Conservation (phyloP, 495 filamentous ascomycete genomes). For the Aspergillus avenaceus region DNA sequence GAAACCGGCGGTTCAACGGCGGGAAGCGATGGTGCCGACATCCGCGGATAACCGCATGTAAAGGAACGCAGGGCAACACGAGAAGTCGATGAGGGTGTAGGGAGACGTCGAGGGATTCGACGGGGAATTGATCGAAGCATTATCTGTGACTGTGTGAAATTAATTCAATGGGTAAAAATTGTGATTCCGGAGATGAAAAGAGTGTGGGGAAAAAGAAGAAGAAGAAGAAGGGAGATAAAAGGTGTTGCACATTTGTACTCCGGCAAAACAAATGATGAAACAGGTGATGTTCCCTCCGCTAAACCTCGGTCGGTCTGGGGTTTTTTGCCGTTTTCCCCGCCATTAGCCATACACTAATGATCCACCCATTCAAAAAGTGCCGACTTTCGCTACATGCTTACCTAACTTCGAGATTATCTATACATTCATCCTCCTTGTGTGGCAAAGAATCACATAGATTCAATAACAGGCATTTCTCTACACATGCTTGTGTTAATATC, state of each 20-base stretch:
- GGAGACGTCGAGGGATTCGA: constrained; percentile 31
- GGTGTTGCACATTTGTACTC: not conserved
- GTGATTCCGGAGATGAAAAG: not conserved
- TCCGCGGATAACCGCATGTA: constrained; percentile 44
- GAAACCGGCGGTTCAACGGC: constrained; percentile 53
- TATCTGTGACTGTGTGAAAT: not conserved
- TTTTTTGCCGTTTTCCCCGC: constrained; percentile 2
- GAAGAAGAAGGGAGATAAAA: not conserved
- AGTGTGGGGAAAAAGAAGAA: not conserved
- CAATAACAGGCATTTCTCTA: no score
- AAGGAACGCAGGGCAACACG: constrained; percentile 32
- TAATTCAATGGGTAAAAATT: not conserved
- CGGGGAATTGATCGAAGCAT: constrained; percentile 38
- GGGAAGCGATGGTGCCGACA: constrained; percentile 29
- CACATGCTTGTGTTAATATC: no score
- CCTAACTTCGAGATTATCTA: no score
- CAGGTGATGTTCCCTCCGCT: not conserved
- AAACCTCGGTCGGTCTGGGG: constrained; percentile 1
- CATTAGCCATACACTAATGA: no score
- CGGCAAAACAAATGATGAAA: no score
- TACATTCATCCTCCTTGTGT: no score
- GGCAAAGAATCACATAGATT: no score
- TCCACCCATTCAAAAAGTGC: not conserved
- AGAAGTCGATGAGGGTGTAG: constrained; percentile 18
- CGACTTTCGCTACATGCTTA: not conserved